phyloP scores from a whole-genome alignment of 2,329 filamentous ascomycete genomes.

The Sarocladiaceae sp. region DNA sequence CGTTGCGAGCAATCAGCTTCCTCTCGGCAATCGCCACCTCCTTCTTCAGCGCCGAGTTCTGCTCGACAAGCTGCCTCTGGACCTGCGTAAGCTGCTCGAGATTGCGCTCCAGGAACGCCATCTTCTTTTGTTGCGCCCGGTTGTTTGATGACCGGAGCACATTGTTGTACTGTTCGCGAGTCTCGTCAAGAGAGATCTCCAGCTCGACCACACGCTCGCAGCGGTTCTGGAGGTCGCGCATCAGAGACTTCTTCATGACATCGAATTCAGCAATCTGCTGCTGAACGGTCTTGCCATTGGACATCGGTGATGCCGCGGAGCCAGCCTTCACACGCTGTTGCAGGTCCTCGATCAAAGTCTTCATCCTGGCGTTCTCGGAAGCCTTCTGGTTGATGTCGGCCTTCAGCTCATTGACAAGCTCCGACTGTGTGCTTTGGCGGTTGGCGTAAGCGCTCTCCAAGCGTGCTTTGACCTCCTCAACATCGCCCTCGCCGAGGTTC shows the following conservation, averaged over 20 bases:
- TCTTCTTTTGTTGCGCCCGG: conserved; percentile 99
- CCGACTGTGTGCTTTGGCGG: conserved; percentile 68
- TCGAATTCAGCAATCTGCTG: conserved; percentile 99
- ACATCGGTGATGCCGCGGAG: conserved; percentile 48
- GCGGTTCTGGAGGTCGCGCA: conserved; percentile 97
- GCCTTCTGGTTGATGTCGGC: conserved; percentile 71
- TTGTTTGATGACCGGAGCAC: conserved; percentile 96
- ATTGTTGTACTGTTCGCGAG: conserved; percentile 98
- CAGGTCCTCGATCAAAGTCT: conserved; percentile 74
- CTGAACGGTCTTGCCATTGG: conserved; percentile 86
- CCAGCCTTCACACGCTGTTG: conserved; percentile 68
- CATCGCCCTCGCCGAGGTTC: conserved; percentile 73
- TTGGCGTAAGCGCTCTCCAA: conserved; percentile 73
- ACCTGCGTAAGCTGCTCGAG: conserved; percentile 97
- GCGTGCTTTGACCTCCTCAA: conserved; percentile 77
- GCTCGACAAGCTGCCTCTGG: conserved; percentile 94
- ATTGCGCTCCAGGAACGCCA: conserved; percentile 98
- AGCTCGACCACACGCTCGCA: conserved; percentile 98
- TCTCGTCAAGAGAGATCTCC: conserved; percentile 96
- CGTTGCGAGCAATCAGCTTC: conserved; percentile 93
- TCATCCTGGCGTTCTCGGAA: conserved; percentile 78
- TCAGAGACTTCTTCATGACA: conserved; percentile 99
- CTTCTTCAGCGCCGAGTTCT: conserved; percentile 96
- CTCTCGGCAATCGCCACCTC: conserved; percentile 98
- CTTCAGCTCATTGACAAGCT: conserved; percentile 74